Evolutionary conservation across 495 filamentous ascomycete genomes (phyloP).

Genomic region (Daldinia loculata): DNA sequence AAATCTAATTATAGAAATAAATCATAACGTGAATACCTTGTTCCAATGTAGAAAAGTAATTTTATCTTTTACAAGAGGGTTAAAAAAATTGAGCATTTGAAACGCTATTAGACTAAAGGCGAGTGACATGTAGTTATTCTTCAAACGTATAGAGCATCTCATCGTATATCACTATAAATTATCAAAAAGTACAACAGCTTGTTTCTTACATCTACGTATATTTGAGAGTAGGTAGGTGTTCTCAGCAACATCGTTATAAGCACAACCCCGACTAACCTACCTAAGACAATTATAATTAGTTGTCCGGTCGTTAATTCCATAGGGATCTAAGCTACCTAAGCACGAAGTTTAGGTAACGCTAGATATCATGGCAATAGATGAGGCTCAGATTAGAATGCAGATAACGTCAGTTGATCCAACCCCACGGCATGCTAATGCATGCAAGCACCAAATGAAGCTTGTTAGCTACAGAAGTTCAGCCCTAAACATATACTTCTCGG

Average conservation of each 20-base stretch:
- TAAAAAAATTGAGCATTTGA: background rate
- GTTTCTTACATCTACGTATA: background rate
- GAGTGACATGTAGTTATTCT: background rate
- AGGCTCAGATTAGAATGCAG: background rate
- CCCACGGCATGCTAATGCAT: background rate
- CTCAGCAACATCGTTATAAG: background rate
- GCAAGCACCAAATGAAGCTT: background rate
- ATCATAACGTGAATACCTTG: background rate
- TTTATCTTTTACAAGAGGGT: background rate
- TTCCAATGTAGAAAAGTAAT: background rate
- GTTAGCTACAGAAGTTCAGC: background rate
- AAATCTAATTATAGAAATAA: background rate
- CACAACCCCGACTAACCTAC: background rate
- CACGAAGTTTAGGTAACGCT: background rate
- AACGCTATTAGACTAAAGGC: background rate
- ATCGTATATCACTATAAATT: background rate
- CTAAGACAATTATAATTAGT: background rate
- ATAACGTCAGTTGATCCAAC: background rate
- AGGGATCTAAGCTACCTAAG: background rate
- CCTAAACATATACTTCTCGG: no score
- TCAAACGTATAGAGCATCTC: background rate
- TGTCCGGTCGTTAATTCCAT: background rate
- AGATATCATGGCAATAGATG: background rate
- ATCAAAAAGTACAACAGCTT: background rate
- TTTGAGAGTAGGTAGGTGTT: background rate